Evolutionary conservation across 1,284 basidiomycete genomes (phyloP), one percentile per base, ranked within the genome.

Genomic region (Malassezia yamatoensis): DNA sequence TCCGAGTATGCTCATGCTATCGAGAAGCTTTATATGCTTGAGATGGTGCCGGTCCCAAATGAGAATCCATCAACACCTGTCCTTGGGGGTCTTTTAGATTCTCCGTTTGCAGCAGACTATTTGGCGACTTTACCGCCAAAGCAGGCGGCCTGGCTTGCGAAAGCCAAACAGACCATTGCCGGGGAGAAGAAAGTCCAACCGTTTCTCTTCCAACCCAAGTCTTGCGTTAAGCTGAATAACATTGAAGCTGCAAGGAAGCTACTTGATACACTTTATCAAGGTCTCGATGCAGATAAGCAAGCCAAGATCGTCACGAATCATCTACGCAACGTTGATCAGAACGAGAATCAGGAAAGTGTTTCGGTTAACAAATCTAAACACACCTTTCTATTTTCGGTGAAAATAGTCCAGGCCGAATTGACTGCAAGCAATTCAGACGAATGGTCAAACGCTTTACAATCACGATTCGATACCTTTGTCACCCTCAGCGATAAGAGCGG

Each of bases 171-270:
- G 67, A 78, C 78, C 1, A 79, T 91, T 7, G 79, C 85, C 57
- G 85, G 86, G 18, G 90, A 96, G 76, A 90, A 88, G 79, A 90
- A 88, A 75, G 81, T 88, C 46, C 86, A 89, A 67, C 86, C 88
- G 6, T 98, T 94, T 80, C 88, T 91, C 68, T 96, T 99, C 78
- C 85, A 84, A 51, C 81, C 90, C 82, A 76, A 16, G 79, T 80
- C 58, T 0, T 96, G 93, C 70, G 88, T 98, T 68, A 96, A 96
- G 78, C 81, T 98, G 45, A 98, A 99, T 79, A 96, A 98, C 73
- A 85, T 98, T 61, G 90, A 94, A 67, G 86, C 88, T 2, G 90
- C 91, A 1, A 83, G 91, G 11, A 83, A 83, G 55, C 80, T 94
- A 51, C 80, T 99, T 52, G 94, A 99, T 75, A 87, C 86, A 66